Evolutionary conservation across 352 stramenopile genomes (phyloP), one percentile per base, ranked within the genome.

Genomic region (Phytophthora parvispora): DNA sequence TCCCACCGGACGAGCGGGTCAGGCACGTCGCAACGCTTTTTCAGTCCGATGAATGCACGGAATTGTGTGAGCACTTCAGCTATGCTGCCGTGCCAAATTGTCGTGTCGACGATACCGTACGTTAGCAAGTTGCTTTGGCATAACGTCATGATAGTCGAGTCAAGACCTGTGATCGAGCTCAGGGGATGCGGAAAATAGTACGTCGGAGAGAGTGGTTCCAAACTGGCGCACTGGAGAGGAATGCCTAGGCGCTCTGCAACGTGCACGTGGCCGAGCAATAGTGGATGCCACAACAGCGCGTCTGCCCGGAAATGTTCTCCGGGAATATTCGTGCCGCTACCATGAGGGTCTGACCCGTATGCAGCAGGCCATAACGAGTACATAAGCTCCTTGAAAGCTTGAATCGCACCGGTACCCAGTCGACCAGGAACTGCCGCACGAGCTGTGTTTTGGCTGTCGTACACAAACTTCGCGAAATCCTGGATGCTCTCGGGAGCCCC

Each of bases 231-330:
- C 22, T 89, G 80, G 5, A 89, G 52, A 24, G 78, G 75, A 43
- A 89, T 76, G 3, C 80, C 80, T n/a, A 89, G 78, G 10, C 78
- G 75, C 51, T 86, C 73, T 1, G 78, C 80, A 27, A 86, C 72
- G 16, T 84, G 64, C n/a, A 77, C 73, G n/a, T 87, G 78, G 7
- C 77, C 78, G 68, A 89, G 65, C 8, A 84, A 43, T 25, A 74
- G 60, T 13, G 80, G 78, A 52, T 89, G 78, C 42, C 66, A 80
- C 20, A 89, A 47, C 25, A 89, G 74, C 6, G 76, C 56, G 32
- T 86, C 80, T 13, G 78, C 80, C 9, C 80, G 78, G 32, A 87
- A 89, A 13, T 75, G 67, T 12, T 52, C 36, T 16, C 77, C 75
- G 40, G 74, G 63, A 22, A 60, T 54, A 51, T 76, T 76, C 4